A percentile compares a stretch with the other conserved stretches of the same genome.
Evolutionary conservation across 495 filamentous ascomycete species (phyloP).

Genomic region (Terfezia boudieri): DNA sequence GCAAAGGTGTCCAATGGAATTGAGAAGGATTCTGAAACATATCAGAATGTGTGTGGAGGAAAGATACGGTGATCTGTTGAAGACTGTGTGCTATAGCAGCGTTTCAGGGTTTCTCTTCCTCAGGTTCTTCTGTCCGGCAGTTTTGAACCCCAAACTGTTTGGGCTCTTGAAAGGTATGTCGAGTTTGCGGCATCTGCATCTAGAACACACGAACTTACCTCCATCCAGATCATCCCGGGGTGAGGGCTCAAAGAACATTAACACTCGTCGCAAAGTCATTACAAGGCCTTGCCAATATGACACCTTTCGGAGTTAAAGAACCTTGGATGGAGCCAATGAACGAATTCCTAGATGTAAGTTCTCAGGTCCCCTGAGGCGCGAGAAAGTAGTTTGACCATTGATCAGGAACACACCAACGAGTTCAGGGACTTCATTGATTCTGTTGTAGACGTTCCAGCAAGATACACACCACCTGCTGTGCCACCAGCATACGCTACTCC

Average conservation of each 20-base stretch:
- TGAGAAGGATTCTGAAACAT: conserved; percentile 74
- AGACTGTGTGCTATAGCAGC: conserved; percentile 83
- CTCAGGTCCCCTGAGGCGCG: not conserved
- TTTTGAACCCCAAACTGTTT: conserved; percentile 91
- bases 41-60: conserved; percentile 88
- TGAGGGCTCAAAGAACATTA: conserved; percentile 68
- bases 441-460: conserved; percentile 59
- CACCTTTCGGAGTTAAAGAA: conserved; percentile 84
- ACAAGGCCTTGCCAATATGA: conserved; percentile 87
- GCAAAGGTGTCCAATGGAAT: conserved; percentile 54
- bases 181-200: conserved; percentile 3
- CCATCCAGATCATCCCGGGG: conserved; percentile 53
- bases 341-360: conserved; percentile 30
- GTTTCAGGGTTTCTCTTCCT: conserved; percentile 94
- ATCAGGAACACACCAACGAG: conserved; percentile 31
- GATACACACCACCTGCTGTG: conserved; percentile 37
- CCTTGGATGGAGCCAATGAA: conserved; percentile 99
- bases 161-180: conserved; percentile 56
- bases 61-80: conserved; percentile 84
- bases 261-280: conserved; percentile 88
- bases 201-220: conserved; percentile 4
- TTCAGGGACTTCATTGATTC: conserved; percentile 76
- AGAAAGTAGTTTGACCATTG: not conserved
- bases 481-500: conserved; percentile 85
- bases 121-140: conserved; percentile 87